Conservation (phyloP, 2,329 filamentous ascomycete genomes). For the Aschersonia sp. region DNA sequence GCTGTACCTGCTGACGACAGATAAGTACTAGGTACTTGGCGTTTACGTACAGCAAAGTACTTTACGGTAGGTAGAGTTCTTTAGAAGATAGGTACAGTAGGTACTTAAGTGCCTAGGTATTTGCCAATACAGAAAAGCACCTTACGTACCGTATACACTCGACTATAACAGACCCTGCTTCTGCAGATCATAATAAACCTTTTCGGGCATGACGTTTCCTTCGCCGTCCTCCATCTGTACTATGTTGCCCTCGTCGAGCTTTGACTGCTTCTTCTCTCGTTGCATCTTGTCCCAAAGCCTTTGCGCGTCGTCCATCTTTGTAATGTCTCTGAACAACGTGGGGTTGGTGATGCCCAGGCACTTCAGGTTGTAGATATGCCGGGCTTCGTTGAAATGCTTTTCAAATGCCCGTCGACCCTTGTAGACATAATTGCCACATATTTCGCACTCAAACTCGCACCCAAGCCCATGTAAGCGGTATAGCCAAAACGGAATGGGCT, state of each 20-base stretch:
- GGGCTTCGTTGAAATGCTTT: slow-evolving; percentile 92
- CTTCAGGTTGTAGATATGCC: slow-evolving; percentile 87
- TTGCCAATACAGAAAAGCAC: too few species aligned
- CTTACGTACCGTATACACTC: not conserved
- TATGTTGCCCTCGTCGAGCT: slow-evolving; percentile 64
- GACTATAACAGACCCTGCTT: slow-evolving; percentile 69
- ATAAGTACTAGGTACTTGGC: too few species aligned
- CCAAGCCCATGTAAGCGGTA: slow-evolving; percentile 94
- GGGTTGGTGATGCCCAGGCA: slow-evolving; percentile 90
- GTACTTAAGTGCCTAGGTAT: too few species aligned
- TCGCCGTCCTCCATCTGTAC: slow-evolving; percentile 98
- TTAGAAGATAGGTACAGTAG: too few species aligned
- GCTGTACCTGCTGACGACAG: too few species aligned
- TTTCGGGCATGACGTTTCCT: slow-evolving; percentile 98
- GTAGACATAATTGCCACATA: slow-evolving; percentile 98
- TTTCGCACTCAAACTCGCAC: slow-evolving; percentile 89
- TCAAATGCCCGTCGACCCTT: slow-evolving; percentile 94
- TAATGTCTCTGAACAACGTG: slow-evolving; percentile 86
- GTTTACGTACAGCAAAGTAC: too few species aligned
- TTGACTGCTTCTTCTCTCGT: slow-evolving; percentile 65
- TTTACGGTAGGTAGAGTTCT: too few species aligned
- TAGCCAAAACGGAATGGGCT: slow-evolving; percentile 97
- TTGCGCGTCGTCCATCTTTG: slow-evolving; percentile 75
- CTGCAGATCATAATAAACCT: slow-evolving; percentile 90
- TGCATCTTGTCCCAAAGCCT: slow-evolving; percentile 90